Evolutionary conservation across 768 basidiomycete species (phyloP).

Genomic region (Lanmaoa pseudosensibilis): DNA sequence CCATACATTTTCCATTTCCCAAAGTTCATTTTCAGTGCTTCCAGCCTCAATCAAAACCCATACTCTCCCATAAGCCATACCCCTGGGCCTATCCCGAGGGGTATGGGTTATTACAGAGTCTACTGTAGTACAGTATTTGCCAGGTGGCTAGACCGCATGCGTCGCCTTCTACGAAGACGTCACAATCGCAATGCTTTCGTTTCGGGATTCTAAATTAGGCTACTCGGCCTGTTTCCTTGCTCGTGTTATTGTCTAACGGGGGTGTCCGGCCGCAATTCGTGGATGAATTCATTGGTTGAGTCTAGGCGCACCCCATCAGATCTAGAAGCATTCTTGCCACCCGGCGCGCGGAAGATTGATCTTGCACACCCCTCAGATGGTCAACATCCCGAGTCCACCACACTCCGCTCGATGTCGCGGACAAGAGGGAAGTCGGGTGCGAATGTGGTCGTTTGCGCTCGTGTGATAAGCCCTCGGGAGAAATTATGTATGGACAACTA

Average conservation of each 20-base stretch:
- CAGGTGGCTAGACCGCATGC: not conserved
- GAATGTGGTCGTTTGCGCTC: not conserved
- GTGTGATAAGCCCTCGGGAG: not conserved
- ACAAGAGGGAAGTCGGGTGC: not conserved
- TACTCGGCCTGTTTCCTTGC: not conserved
- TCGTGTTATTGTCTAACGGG: not conserved
- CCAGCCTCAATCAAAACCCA: too few species aligned
- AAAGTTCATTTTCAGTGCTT: too few species aligned
- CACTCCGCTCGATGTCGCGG: not conserved
- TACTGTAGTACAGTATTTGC: not conserved
- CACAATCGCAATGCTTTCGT: not conserved
- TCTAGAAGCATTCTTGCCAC: too few species aligned
- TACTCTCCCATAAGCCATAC: too few species aligned
- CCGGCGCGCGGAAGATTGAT: not conserved
- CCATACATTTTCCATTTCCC: too few species aligned
- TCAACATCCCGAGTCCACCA: not conserved
- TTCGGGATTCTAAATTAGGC: constrained; percentile 3
- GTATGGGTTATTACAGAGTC: too few species aligned
- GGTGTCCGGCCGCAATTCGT: not conserved
- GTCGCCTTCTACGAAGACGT: not conserved
- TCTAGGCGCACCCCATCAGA: not conserved
- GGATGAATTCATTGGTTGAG: not conserved
- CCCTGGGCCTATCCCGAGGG: too few species aligned
- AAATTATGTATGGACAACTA: not conserved
- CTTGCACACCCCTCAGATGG: not conserved